Evolutionary conservation across 129 eudicot genomes (phyloP).

Genomic region (Artemisia annua): DNA sequence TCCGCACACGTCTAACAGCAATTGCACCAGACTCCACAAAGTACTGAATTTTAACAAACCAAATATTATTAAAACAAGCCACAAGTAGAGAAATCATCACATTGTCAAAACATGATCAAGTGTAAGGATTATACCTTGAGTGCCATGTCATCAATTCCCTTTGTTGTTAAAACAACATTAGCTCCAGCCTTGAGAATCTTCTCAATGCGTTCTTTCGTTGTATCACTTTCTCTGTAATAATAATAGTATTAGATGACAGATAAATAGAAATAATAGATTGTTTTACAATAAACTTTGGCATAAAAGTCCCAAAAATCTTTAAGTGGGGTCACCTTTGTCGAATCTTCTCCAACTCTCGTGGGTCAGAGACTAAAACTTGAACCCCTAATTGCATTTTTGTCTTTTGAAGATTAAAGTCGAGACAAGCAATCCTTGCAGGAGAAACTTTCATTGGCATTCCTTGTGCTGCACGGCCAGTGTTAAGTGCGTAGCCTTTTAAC

Average conservation of each 20-base stretch:
- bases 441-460: conserved; percentile 92
- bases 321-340: conserved; percentile 68
- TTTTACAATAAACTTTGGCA: too few species aligned
- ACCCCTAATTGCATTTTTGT: conserved; percentile 97
- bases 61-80: too few species aligned
- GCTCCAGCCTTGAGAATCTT: conserved; percentile 98
- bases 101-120: background rate
- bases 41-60: conserved; percentile 46
- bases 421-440: conserved; percentile 96
- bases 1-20: conserved; percentile 96
- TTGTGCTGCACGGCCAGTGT: conserved; percentile 98
- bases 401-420: conserved; percentile 92
- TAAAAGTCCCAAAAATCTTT: too few species aligned
- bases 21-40: conserved; percentile 99
- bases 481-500: conserved; percentile 92
- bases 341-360: conserved; percentile 91
- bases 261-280: too few species aligned
- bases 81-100: background rate
- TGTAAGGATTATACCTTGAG: conserved; percentile 59
- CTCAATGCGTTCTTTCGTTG: conserved; percentile 97
- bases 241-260: too few species aligned
- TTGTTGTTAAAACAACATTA: conserved; percentile 89
- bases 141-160: conserved; percentile 99
- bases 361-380: conserved; percentile 90
- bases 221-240: conserved; percentile 81